Conservation (phyloP, 108 stramenopile species). For the Fistulifera pelliculosa region DNA sequence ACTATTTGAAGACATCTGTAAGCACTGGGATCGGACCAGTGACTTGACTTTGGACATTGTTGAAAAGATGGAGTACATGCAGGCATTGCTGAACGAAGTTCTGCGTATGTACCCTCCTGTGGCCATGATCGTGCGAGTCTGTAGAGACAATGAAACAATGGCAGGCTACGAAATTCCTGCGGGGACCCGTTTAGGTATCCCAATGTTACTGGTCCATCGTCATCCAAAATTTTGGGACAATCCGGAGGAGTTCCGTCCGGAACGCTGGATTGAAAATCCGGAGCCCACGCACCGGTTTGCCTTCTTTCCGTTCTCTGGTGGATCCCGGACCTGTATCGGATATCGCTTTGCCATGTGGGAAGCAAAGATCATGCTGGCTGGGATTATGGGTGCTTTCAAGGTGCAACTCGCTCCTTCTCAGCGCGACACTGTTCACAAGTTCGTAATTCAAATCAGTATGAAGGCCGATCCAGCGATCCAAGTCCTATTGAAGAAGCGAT, state of each 20-base stretch:
- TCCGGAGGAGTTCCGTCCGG: constrained; percentile 46
- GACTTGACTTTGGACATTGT: constrained; percentile 32
- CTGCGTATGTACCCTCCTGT: constrained; percentile 50
- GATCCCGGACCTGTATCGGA: constrained; percentile 50
- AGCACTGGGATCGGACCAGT: constrained; percentile 6
- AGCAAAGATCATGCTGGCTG: constrained; percentile 53
- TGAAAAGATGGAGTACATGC: constrained; percentile 48
- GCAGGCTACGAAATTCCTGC: constrained; percentile 33
- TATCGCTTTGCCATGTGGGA: constrained; percentile 52
- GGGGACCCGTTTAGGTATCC: constrained; percentile 30
- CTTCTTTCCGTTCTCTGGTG: constrained; percentile 55
- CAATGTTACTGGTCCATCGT: constrained; percentile 41
- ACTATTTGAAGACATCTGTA: constrained; percentile 40
- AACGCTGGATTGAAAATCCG: constrained; percentile 36
- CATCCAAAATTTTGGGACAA: constrained; percentile 54
- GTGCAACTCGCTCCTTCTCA: no score
- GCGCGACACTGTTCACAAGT: no score
- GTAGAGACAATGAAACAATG: constrained; percentile 16
- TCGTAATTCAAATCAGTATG: no score
- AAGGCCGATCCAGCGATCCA: no score
- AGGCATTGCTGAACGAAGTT: constrained; percentile 57
- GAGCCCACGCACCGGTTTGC: constrained; percentile 25
- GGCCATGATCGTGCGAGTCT: constrained; percentile 29
- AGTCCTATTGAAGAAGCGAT: no score
- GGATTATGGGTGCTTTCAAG: constrained; percentile 29